A percentile compares a stretch with the other conserved stretches of the same genome.
These are phyloP conservation scores for Coemansia umbellata DNA, from an alignment of 192 early-diverging fungal species.

Conservation along the genomic window DNA sequence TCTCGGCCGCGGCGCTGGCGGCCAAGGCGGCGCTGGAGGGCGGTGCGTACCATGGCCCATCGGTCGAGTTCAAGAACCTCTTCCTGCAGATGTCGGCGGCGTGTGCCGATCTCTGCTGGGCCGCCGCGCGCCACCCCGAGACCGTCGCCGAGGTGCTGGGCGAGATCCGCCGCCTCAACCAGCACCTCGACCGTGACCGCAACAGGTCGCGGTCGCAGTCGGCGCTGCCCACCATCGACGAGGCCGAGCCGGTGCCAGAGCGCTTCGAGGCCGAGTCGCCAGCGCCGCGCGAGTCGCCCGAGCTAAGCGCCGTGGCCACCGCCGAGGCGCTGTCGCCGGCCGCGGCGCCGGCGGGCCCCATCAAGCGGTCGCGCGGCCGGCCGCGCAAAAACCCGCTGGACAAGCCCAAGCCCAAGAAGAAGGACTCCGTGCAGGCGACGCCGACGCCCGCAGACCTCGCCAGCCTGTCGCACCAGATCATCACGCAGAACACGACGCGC, in stretches of 20 bases:
- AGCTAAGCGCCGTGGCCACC: conserved; percentile 21
- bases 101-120: conserved; percentile 49
- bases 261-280: conserved; percentile 9
- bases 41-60: conserved; percentile 30
- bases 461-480: conserved; percentile 43
- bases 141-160: conserved; percentile 42
- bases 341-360: conserved; percentile 9
- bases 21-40: conserved; percentile 26
- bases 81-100: conserved; percentile 45
- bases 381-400: conserved; percentile 45
- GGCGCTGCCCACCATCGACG: conserved; percentile 17
- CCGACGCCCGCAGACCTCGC: conserved; percentile 39
- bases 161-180: conserved; percentile 46
- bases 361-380: conserved; percentile 40
- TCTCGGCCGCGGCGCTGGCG: conserved; percentile 30
- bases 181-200: conserved; percentile 38
- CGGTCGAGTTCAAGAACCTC: conserved; percentile 43
- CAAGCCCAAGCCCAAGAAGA: conserved; percentile 23
- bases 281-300: conserved; percentile 39
- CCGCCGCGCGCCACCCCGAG: conserved; percentile 44
- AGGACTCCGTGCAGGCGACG: too few relatives aligned
- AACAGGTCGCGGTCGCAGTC: background rate
- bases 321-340: conserved; percentile 1
- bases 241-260: conserved; percentile 9
- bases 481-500: conserved; percentile 25